These are phyloP conservation scores for Yarrowia hollandica DNA, from an alignment of 805 yeast species.

Conservation along the genomic window DNA sequence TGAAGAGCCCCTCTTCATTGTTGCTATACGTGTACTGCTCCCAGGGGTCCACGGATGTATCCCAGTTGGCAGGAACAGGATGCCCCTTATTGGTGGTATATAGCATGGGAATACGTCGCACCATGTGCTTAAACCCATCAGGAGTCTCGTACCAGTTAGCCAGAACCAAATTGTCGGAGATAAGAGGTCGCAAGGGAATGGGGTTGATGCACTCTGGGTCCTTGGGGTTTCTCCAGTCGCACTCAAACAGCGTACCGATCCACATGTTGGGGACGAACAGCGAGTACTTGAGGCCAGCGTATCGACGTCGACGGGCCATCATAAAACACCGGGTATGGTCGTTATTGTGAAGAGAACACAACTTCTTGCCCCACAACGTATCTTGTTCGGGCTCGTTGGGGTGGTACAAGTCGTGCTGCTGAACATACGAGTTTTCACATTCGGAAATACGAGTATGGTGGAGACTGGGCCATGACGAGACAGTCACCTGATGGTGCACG, in stretches of 20 bases:
- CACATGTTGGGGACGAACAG: constrained; percentile 32
- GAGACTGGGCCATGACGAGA: not conserved
- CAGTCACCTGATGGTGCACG: constrained; percentile 33
- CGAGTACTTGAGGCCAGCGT: constrained; percentile 20
- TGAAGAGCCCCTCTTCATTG: not conserved
- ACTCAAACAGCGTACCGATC: constrained; percentile 36
- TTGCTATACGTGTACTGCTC: constrained; percentile 10
- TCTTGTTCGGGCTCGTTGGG: constrained; percentile 30
- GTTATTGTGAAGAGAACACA: constrained; percentile 32
- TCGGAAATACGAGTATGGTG: constrained; percentile 32
- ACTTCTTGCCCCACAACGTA: constrained; percentile 33
- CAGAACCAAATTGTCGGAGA: constrained; percentile 32
- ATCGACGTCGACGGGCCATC: constrained; percentile 33
- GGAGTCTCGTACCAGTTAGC: constrained; percentile 32
- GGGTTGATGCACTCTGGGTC: constrained; percentile 30
- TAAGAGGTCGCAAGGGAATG: constrained; percentile 32
- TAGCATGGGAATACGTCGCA: constrained; percentile 28
- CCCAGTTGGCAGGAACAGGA: constrained; percentile 7
- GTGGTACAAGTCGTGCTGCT: constrained; percentile 31
- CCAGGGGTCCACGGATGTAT: not conserved
- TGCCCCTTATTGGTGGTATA: constrained; percentile 18
- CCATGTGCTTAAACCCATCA: constrained; percentile 21
- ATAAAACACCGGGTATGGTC: constrained; percentile 31
- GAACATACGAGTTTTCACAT: constrained; percentile 29
- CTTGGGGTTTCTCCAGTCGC: constrained; percentile 29